A percentile compares a stretch with the other conserved stretches of the same genome.
Evolutionary conservation across 176 grass and related monocot species (phyloP).

Genomic region (Miscanthus lutarioriparius): DNA sequence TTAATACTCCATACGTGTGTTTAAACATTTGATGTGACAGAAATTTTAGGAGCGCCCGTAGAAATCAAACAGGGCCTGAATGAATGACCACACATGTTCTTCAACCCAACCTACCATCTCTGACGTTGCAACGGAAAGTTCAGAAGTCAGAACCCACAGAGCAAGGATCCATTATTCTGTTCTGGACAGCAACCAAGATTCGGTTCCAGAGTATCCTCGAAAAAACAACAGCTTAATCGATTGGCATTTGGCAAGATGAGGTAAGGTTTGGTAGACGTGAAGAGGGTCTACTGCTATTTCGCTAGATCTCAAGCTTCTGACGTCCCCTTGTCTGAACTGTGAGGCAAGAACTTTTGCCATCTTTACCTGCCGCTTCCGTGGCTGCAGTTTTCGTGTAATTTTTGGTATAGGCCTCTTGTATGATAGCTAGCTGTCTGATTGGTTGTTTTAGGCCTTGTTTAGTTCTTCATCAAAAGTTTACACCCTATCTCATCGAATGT

Average conservation of each 20-base stretch:
- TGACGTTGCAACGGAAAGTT: constrained; percentile 2
- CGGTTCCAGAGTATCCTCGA: background rate
- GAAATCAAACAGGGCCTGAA: no score
- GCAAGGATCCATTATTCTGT: background rate
- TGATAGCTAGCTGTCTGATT: background rate
- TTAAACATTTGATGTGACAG: no score
- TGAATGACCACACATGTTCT: background rate
- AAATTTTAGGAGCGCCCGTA: no score
- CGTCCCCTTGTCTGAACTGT: background rate
- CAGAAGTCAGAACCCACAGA: background rate
- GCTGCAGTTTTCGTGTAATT: background rate
- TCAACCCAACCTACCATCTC: background rate
- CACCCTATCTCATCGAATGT: no score
- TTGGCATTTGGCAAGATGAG: background rate
- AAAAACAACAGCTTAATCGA: background rate
- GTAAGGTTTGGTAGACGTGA: background rate
- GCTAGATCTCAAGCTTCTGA: background rate
- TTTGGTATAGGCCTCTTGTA: background rate
- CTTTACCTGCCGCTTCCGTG: background rate
- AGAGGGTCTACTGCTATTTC: background rate
- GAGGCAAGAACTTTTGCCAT: constrained; percentile 21
- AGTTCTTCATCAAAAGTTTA: no score
- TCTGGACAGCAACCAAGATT: constrained; percentile 8
- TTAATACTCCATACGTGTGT: no score
- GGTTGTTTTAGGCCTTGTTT: no score